phyloP scores from a whole-genome alignment of 148 eudicot species.

The Fagopyrum homotropicum region DNA sequence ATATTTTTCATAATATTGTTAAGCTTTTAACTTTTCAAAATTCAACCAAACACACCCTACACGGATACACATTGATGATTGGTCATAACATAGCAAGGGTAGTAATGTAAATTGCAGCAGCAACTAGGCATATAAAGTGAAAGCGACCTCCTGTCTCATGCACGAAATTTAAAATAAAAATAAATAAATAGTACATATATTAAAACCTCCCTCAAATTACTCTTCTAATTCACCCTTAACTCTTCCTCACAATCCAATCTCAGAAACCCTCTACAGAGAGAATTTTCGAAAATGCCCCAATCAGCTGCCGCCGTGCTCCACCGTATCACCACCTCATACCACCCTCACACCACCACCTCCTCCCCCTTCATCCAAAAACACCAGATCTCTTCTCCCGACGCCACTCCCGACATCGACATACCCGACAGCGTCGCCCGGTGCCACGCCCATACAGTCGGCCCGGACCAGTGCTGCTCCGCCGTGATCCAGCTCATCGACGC shows the following conservation, averaged over 20 bases:
- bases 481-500: conserved; percentile 51
- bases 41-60: too few species aligned
- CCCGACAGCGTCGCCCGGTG: conserved; percentile 37
- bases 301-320: not conserved
- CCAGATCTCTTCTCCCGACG: not conserved
- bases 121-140: not conserved
- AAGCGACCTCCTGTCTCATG: not conserved
- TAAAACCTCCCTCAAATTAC: not conserved
- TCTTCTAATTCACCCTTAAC: not conserved
- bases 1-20: too few species aligned
- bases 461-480: conserved; percentile 64
- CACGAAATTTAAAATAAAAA: not conserved
- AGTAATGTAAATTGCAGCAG: not conserved
- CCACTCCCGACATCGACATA: not conserved
- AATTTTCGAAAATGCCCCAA: not conserved
- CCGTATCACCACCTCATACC: not conserved
- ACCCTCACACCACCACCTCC: not conserved
- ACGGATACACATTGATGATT: too few species aligned
- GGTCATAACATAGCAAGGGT: not conserved
- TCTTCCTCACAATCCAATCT: not conserved
- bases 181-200: not conserved
- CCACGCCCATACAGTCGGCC: conserved; percentile 48
- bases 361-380: not conserved
- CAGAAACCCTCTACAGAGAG: not conserved
- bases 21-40: too few species aligned